Conservation (phyloP, 768 basidiomycete genomes). For the Kwoniella pini region DNA sequence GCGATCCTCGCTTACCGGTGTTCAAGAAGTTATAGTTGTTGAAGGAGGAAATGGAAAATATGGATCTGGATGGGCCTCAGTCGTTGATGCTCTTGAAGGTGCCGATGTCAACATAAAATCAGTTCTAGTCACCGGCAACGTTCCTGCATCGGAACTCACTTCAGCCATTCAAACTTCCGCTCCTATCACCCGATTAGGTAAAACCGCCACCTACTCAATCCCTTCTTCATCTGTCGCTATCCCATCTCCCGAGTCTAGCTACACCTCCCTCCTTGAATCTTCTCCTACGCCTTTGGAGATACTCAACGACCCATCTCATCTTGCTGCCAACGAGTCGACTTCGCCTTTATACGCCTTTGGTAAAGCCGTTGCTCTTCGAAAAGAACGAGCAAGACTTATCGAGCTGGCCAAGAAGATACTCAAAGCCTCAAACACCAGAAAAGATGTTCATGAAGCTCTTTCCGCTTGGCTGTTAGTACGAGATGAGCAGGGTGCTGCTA, state of each 20-base stretch:
- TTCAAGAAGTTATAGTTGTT: conserved; percentile 46
- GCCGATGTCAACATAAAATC: conserved; percentile 47
- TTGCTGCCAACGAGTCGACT: conserved; percentile 72
- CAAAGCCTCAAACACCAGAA: conserved; percentile 56
- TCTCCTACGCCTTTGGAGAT: conserved; percentile 74
- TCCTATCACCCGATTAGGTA: conserved; percentile 54
- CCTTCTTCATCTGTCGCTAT: conserved; percentile 54
- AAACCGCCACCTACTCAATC: conserved; percentile 30
- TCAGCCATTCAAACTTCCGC: conserved; percentile 55
- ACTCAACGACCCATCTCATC: conserved; percentile 76
- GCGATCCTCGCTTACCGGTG: conserved; percentile 51
- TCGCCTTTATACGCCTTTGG: conserved; percentile 95
- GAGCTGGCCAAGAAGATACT: conserved; percentile 68
- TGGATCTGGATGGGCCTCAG: conserved; percentile 43
- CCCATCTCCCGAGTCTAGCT: conserved; percentile 88
- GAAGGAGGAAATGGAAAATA: conserved; percentile 53
- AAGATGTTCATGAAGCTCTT: conserved; percentile 67
- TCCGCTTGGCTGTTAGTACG: conserved; percentile 77
- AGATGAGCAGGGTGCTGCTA: conserved; percentile 62
- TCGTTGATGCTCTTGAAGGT: conserved; percentile 59
- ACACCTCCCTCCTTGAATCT: conserved; percentile 81
- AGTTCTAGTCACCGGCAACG: conserved; percentile 52
- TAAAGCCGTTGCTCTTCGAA: conserved; percentile 77
- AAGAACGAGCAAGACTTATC: conserved; percentile 70
- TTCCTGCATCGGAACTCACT: conserved; percentile 48